Conservation (phyloP, 179 eudicot genomes). For the Silene vulgaris region DNA sequence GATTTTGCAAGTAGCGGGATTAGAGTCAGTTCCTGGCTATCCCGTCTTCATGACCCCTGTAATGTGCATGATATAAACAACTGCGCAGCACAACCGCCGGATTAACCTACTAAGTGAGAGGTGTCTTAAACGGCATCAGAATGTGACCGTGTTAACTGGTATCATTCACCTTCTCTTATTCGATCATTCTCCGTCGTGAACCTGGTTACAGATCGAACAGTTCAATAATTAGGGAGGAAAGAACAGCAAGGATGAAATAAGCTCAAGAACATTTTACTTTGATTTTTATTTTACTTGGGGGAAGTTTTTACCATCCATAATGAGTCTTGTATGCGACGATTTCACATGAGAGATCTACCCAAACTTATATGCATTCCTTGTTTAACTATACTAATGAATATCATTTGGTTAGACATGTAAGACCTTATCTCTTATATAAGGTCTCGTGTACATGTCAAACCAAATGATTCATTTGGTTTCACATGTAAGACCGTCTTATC, state of each 20-base stretch:
- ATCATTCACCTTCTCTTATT: slow-evolving; percentile 7
- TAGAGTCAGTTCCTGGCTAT: slow-evolving; percentile 8
- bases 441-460: no score
- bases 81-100: slow-evolving; percentile 13
- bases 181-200: slow-evolving; percentile 21
- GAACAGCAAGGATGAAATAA: background rate
- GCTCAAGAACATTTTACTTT: background rate
- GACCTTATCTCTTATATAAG: no score
- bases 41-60: slow-evolving; percentile 4
- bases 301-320: no score
- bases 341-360: no score
- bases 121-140: background rate
- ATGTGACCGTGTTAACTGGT: background rate
- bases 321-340: no score
- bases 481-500: background rate
- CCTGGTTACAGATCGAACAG: slow-evolving; percentile 18
- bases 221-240: background rate
- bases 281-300: no score
- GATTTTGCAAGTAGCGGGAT: slow-evolving; percentile 15
- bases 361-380: no score
- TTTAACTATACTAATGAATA: no score
- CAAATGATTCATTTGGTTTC: no score
- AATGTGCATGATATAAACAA: slow-evolving; percentile 14
- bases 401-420: no score
- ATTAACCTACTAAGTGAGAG: slow-evolving; percentile 1